Evolutionary conservation across 75 land plant species (phyloP).

Genomic region (Ceratopteris richardii): DNA sequence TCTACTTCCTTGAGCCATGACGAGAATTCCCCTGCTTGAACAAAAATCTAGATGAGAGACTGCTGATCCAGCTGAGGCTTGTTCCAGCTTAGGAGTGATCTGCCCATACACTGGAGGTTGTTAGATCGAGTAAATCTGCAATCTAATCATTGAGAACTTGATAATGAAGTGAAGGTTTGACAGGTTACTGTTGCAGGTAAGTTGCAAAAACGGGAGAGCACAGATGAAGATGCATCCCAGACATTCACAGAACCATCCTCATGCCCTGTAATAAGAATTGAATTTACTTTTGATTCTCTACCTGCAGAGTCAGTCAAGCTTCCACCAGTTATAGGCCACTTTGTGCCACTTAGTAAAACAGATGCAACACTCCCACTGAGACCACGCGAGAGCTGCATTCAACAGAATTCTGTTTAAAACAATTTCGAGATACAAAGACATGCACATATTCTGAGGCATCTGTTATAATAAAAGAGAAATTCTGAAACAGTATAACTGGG

Average conservation of each 20-base stretch:
- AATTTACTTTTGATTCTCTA: slow-evolving; percentile 16
- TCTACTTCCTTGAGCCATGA: slow-evolving; percentile 58
- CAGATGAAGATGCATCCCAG: slow-evolving; percentile 77
- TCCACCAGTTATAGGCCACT: slow-evolving; percentile 93
- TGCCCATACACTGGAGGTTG: too few species aligned
- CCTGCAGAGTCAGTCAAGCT: slow-evolving; percentile 17
- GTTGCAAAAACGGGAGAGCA: slow-evolving; percentile 34
- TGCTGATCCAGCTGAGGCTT: too few species aligned
- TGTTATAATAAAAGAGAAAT: neutral
- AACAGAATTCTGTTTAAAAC: neutral
- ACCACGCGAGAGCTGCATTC: slow-evolving; percentile 26
- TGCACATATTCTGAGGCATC: too few species aligned
- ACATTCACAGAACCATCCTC: slow-evolving; percentile 68
- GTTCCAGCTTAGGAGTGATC: too few species aligned
- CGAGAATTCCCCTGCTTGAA: slow-evolving; percentile 32
- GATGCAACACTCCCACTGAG: slow-evolving; percentile 15
- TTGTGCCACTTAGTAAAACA: slow-evolving; percentile 30
- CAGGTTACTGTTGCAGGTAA: slow-evolving; percentile 7
- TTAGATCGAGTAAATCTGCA: too few species aligned
- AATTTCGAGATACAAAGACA: too few species aligned
- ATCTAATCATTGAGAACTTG: too few species aligned
- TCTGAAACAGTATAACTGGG: neutral
- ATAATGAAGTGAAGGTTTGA: too few species aligned
- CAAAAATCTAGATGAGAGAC: slow-evolving; percentile 71
- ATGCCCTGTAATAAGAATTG: slow-evolving; percentile 65